A percentile compares a stretch with the other conserved stretches of the same genome.
These are phyloP conservation scores for Danielozyma ontarioensis DNA, from an alignment of 805 yeast genomes.

Conservation along the genomic window DNA sequence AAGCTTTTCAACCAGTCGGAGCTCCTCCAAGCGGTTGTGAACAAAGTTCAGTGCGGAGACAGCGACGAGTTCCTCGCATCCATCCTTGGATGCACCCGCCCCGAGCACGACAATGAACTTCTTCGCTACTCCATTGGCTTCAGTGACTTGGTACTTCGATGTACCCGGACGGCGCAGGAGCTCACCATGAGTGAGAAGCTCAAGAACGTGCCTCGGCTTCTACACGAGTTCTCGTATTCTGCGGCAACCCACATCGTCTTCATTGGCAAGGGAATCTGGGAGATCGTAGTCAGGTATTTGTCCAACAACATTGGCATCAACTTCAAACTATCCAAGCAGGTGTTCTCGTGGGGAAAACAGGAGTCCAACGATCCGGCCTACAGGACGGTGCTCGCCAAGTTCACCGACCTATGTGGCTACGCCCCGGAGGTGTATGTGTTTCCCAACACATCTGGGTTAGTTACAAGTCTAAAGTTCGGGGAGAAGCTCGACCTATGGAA, in stretches of 20 bases:
- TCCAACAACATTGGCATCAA: slow-evolving; percentile 19
- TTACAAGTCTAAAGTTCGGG: slow-evolving; percentile 41
- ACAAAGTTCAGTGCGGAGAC: neutral
- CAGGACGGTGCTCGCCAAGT: slow-evolving; percentile 9
- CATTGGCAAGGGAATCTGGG: slow-evolving; percentile 78
- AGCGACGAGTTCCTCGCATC: slow-evolving; percentile 8
- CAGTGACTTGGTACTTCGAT: slow-evolving; percentile 63
- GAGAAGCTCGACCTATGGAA: slow-evolving; percentile 49
- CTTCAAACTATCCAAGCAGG: slow-evolving; percentile 15
- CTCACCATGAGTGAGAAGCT: slow-evolving; percentile 48
- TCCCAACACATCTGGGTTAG: slow-evolving; percentile 73
- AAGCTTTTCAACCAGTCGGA: slow-evolving; percentile 50
- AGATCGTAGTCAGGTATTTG: slow-evolving; percentile 40
- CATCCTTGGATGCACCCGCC: slow-evolving; percentile 13
- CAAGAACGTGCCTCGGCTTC: slow-evolving; percentile 48
- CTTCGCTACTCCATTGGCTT: slow-evolving; percentile 52
- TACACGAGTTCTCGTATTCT: slow-evolving; percentile 35
- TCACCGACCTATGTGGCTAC: slow-evolving; percentile 10
- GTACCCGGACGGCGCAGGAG: slow-evolving; percentile 56
- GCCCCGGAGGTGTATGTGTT: slow-evolving; percentile 46
- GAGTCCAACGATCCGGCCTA: slow-evolving; percentile 1
- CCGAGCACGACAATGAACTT: slow-evolving; percentile 39
- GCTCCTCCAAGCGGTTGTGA: slow-evolving; percentile 24
- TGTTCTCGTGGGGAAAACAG: slow-evolving; percentile 53
- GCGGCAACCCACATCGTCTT: slow-evolving; percentile 46